Evolutionary conservation across 495 filamentous ascomycete species (phyloP).

Genomic region (Pseudoneurospora amorphoporcata): DNA sequence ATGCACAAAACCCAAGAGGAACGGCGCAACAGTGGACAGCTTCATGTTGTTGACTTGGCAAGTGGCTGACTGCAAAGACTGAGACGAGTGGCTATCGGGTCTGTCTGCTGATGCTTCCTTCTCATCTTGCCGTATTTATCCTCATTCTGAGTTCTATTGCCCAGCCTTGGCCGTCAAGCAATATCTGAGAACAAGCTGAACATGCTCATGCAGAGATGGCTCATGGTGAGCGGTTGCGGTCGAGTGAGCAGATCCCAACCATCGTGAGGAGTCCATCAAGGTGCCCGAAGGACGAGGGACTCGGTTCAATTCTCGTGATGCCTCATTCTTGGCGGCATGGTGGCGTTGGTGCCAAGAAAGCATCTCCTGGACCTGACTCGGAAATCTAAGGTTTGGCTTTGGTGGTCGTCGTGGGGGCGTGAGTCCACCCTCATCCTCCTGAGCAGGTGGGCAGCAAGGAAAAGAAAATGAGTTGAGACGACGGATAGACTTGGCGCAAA

Average conservation of each 20-base stretch:
- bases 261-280: neutral
- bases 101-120: neutral
- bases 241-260: neutral
- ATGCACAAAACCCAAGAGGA: constrained; percentile 13
- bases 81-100: neutral
- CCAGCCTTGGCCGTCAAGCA: neutral
- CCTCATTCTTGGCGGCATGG: neutral
- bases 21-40: constrained; percentile 3
- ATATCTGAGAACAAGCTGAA: neutral
- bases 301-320: neutral
- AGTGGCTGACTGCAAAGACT: neutral
- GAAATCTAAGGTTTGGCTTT: neutral
- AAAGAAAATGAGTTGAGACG: neutral
- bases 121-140: neutral
- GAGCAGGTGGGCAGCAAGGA: neutral
- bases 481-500: neutral
- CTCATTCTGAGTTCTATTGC: neutral
- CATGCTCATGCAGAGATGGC: constrained; percentile 1
- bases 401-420: neutral
- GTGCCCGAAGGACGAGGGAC: neutral
- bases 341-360: neutral
- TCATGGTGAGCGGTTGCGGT: neutral
- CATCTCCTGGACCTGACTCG: neutral
- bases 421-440: neutral
- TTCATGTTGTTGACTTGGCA: constrained; percentile 13